Evolutionary conservation across 1,284 basidiomycete genomes (phyloP).

Genomic region (Paramarasmius palmivorus): DNA sequence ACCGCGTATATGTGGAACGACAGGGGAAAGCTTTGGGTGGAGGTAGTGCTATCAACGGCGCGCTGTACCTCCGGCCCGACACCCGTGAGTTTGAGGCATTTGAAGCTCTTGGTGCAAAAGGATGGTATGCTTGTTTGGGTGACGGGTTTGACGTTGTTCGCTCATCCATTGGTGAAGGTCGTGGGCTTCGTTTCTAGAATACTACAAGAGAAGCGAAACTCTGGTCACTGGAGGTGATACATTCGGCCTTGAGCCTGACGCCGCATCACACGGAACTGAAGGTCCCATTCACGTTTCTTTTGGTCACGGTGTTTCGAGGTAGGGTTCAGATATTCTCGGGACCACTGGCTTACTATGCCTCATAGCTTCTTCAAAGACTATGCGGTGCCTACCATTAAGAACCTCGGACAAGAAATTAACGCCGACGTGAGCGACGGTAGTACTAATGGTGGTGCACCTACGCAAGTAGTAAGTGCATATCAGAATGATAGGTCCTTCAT

Average conservation of each 20-base stretch:
- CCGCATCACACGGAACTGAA: constrained; percentile 4
- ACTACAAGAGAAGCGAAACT: background rate
- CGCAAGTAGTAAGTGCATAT: too few relatives aligned
- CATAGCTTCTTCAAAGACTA: constrained; percentile 12
- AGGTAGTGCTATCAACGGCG: constrained; percentile 11
- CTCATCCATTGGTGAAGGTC: constrained; percentile 9
- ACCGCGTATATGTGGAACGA: constrained; percentile 8
- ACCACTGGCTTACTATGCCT: too few relatives aligned
- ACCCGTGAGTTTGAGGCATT: constrained; percentile 6
- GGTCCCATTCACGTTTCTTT: constrained; percentile 11
- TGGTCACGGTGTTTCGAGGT: constrained; percentile 6
- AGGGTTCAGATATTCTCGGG: too few relatives aligned
- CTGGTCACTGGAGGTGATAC: constrained; percentile 4
- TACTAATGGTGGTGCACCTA: background rate
- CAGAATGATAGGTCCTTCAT: too few relatives aligned
- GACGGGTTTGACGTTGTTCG: background rate
- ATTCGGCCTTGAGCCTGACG: constrained; percentile 2
- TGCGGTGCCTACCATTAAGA: constrained; percentile 7
- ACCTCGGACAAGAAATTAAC: constrained; percentile 11
- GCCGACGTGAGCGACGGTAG: constrained; percentile 10
- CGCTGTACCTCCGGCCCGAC: constrained; percentile 12
- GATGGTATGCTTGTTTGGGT: constrained; percentile 11
- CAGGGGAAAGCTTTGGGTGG: constrained; percentile 12
- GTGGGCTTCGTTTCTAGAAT: background rate
- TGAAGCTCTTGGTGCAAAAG: constrained; percentile 11